A percentile compares a stretch with the other conserved stretches of the same genome.
These are phyloP conservation scores for Tremella mesenterica DNA, from an alignment of 768 basidiomycete species.

Conservation along the genomic window DNA sequence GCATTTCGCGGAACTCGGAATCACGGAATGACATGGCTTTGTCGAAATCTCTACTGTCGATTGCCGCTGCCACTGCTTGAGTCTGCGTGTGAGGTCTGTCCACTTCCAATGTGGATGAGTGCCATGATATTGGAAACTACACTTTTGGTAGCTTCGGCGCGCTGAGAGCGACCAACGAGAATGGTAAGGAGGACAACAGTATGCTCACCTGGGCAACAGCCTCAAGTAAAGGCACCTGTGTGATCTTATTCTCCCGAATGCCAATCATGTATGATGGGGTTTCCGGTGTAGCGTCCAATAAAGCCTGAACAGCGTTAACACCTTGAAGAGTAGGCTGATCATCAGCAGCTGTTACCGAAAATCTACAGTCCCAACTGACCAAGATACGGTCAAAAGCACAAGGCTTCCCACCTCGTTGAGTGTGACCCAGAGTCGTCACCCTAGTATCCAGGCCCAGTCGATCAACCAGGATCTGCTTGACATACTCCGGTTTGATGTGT, in stretches of 20 bases:
- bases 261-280: constrained; percentile 98
- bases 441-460: constrained; percentile 85
- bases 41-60: constrained; percentile 70
- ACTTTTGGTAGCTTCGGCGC: too few species aligned
- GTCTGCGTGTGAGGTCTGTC: constrained; percentile 52
- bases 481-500: constrained; percentile 82
- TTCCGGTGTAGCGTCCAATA: constrained; percentile 73
- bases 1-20: constrained; percentile 76
- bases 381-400: constrained; percentile 87
- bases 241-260: constrained; percentile 89
- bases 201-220: constrained; percentile 77
- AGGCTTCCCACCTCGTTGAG: constrained; percentile 86
- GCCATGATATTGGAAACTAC: too few species aligned
- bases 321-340: constrained; percentile 89
- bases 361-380: constrained; percentile 49
- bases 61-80: constrained; percentile 70
- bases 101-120: too few species aligned
- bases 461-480: constrained; percentile 80
- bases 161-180: too few species aligned
- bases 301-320: constrained; percentile 79
- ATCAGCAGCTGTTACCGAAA: constrained; percentile 6
- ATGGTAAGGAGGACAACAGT: too few species aligned
- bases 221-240: constrained; percentile 78
- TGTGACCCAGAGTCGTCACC: constrained; percentile 94
- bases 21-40: constrained; percentile 83